Evolutionary conservation across 306 rosid genomes (phyloP), one percentile per base, ranked within the genome.

Genomic region (Sophora flavescens): DNA sequence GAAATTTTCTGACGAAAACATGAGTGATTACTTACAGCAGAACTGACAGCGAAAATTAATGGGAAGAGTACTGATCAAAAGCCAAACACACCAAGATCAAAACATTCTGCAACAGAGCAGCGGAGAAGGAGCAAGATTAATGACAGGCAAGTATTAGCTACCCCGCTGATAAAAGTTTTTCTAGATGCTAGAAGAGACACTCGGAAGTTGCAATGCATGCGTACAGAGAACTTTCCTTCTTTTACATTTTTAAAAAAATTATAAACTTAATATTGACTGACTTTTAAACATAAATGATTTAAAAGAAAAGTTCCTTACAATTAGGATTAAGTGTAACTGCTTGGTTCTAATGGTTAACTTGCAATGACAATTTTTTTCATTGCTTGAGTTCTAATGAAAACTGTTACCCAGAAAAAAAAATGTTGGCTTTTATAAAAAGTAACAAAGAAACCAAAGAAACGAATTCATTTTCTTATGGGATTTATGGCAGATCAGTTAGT

Each of bases 91-190:
- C 98, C 99, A 5, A 87, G 99, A 75, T 96, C 99, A 56, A 96
- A 96, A 81, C 99, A 96, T 79, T 96, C 99, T 28, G 99, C 96
- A 26, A 96, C 99, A 30, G 99, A 96, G 78, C 99, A 96, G 81
- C 91, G 99, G 44, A 89, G 99, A 62, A 89, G 99, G 83, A 96
- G 99, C 83, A 96, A 96, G 87, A 96, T 96, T 51, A 96, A 96
- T 84, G 97, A 96, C 69, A 89, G 99, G 99, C 85, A 86, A 86
- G 96, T 51, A 44, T 58, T 70, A 66, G 39, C 65, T 44, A 16
- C 63, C 16, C 44, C 42, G 38, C 62, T 36, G 72, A 44, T 64
- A 36, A 30, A 26, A 51, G 28, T 17, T 51, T 60, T 68, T 51
- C 57, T 47, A 8, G 50, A 74, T 39, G 10, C 26, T 67, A 36